A percentile compares a stretch with the other conserved stretches of the same genome.
Conservation (phyloP, 225 moss, liverwort and hornwort species). For the Pleurozium schreberi region DNA sequence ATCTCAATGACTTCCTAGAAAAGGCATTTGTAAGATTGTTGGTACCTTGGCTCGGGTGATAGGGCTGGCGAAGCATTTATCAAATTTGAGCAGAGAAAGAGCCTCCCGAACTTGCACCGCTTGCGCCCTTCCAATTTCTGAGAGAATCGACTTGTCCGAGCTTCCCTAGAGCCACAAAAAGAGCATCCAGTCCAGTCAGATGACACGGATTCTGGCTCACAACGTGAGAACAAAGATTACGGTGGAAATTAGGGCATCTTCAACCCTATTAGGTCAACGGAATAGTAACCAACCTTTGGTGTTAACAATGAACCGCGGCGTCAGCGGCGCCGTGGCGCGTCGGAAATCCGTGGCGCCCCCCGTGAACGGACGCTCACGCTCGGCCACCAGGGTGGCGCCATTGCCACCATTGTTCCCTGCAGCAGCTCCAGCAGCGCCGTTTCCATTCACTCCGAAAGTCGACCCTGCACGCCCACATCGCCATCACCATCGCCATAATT, state of each 20-base stretch:
- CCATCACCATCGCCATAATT: background rate
- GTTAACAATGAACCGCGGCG: background rate
- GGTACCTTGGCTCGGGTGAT: conserved; percentile 64
- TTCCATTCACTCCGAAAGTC: conserved; percentile 1
- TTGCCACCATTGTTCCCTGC: background rate
- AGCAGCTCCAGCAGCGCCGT: background rate
- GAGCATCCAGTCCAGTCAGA: background rate
- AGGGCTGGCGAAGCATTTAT: conserved; percentile 63
- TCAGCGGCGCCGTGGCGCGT: conserved; percentile 45
- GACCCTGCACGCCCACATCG: background rate
- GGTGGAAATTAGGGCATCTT: background rate
- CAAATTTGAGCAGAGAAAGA: conserved; percentile 38
- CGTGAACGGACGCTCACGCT: conserved; percentile 39
- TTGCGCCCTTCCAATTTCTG: conserved; percentile 44
- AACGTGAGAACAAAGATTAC: background rate
- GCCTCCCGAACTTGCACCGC: conserved; percentile 57
- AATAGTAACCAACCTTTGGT: background rate
- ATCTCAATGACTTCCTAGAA: background rate
- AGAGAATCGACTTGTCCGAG: conserved; percentile 57
- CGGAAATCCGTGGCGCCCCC: conserved; percentile 62
- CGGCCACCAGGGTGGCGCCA: conserved; percentile 13
- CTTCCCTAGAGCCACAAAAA: conserved; percentile 37
- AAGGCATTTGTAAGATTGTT: background rate
- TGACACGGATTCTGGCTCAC: background rate
- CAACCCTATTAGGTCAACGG: background rate